Conservation (phyloP, 2,329 filamentous ascomycete genomes). For the Aspergillus oerlinghausenensis region DNA sequence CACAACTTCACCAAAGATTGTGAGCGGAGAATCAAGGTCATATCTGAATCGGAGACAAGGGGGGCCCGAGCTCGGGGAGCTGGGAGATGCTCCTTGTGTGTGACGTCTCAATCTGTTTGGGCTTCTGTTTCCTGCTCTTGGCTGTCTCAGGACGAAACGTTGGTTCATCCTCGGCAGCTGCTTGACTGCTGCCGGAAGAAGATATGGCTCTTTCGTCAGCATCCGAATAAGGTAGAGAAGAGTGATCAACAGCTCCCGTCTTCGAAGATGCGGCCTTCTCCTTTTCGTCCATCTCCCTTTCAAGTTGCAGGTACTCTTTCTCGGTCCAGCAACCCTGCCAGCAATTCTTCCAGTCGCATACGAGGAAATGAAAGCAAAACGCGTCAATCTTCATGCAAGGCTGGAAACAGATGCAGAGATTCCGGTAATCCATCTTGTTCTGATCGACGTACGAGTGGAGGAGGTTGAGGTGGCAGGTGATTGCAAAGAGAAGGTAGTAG, state of each 20-base stretch:
- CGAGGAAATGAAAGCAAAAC: slow-evolving; percentile 91
- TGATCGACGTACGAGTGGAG: slow-evolving; percentile 86
- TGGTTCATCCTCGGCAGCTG: slow-evolving; percentile 37
- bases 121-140: slow-evolving; percentile 27
- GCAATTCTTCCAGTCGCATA: slow-evolving; percentile 92
- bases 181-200: slow-evolving; percentile 62
- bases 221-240: slow-evolving; percentile 15
- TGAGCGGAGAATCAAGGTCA: slow-evolving; percentile 11
- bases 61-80: slow-evolving; percentile 45
- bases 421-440: slow-evolving; percentile 98
- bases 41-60: slow-evolving; percentile 46
- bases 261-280: slow-evolving; percentile 22
- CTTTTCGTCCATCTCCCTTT: slow-evolving; percentile 36
- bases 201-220: slow-evolving; percentile 57
- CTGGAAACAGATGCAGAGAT: slow-evolving; percentile 94
- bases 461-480: slow-evolving; percentile 90
- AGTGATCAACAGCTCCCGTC: slow-evolving; percentile 19
- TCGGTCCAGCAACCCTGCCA: slow-evolving; percentile 96
- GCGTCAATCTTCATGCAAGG: slow-evolving; percentile 95
- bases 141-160: slow-evolving; percentile 27
- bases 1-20: neutral
- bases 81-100: slow-evolving; percentile 39
- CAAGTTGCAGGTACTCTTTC: slow-evolving; percentile 66
- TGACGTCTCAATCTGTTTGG: slow-evolving; percentile 30
- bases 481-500: slow-evolving; percentile 95